Percentiles rank a stretch among this genome's conserved stretches.
Evolutionary conservation across 257 asterid species (phyloP).

Genomic region (Rubia yunnanensis): DNA sequence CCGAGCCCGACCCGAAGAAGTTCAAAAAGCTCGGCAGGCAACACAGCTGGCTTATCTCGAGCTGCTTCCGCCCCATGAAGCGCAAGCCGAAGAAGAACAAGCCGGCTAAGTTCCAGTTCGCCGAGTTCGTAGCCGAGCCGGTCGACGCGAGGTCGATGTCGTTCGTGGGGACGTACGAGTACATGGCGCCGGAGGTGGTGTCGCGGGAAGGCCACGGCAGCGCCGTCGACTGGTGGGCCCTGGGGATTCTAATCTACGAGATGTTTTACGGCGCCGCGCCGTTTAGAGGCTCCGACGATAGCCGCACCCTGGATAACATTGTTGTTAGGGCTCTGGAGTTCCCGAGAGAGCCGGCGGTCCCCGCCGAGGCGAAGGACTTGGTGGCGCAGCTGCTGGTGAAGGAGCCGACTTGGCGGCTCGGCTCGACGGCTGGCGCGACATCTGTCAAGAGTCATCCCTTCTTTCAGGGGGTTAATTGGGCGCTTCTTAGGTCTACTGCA

Average conservation of each 20-base stretch:
- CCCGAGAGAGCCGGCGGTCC: constrained; percentile 47
- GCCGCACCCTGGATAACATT: constrained; percentile 47
- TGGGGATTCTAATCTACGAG: constrained; percentile 51
- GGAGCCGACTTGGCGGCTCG: constrained; percentile 58
- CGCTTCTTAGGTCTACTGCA: constrained; percentile 18
- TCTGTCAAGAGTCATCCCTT: constrained; percentile 56
- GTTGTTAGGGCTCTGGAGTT: constrained; percentile 52
- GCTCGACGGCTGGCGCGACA: constrained; percentile 53
- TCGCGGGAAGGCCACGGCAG: constrained; percentile 69
- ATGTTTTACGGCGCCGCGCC: constrained; percentile 58
- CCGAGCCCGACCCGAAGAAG: background rate
- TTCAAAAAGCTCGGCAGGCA: background rate
- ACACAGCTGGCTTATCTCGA: background rate
- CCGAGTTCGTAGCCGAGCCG: constrained; percentile 51
- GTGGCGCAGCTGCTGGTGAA: constrained; percentile 40
- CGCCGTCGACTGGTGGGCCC: constrained; percentile 76
- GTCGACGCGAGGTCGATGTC: constrained; percentile 59
- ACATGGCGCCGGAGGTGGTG: constrained; percentile 62
- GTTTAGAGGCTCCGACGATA: constrained; percentile 43
- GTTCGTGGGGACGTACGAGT: constrained; percentile 71
- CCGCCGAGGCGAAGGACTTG: constrained; percentile 42
- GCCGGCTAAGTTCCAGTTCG: background rate
- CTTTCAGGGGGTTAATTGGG: constrained; percentile 75
- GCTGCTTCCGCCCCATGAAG: constrained; percentile 8
- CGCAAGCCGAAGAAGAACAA: background rate